Evolutionary conservation across 2,329 filamentous ascomycete genomes (phyloP), one percentile per base, ranked within the genome.

Genomic region (Epichloe brachyelytri): DNA sequence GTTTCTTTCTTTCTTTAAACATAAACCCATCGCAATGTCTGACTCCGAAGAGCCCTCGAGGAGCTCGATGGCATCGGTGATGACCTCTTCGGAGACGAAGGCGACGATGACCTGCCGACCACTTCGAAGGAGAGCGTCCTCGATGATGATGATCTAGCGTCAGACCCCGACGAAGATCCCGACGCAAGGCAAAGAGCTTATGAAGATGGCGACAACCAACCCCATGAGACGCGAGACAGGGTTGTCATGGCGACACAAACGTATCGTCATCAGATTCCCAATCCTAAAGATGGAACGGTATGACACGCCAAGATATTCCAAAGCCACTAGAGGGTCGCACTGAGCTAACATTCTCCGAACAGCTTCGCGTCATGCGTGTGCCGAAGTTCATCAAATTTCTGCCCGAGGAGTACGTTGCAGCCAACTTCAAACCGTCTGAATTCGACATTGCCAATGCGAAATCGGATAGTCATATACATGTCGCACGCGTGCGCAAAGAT

Each of bases 341-440:
- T 49, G 17, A 30, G 26, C 26, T 48, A 34, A 46, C 37, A 10
- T 37, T 20, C 6, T 39, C 17, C 22, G 34, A 43, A 6, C 47
- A 87, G 83, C 72, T 87, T 46, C 83, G 85, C 65, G 74, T 84
- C 5, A 67, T 89, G 59, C 83, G 82, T 57, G 75, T 91, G 2
- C 86, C 86, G 33, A 76, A 78, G 20, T 90, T 90, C 67, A 70
- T 91, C 59, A 79, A 78, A 48, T 75, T 89, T 56, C 74, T 85
- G 41, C 83, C 86, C 17, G 76, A 78, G 53, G 74, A 79, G 54
- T 91, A 85, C 71, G 73, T 81, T 49, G 70, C 79, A 40, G 77
- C 80, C 44, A 80, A 73, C 3, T 91, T 85, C 67, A 74, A 82
- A 59, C 78, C 84, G 5, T 72, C 71, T 45, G 70, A 71, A 44